Percentiles rank a stretch among this genome's conserved stretches.
These are phyloP conservation scores for apple (Malus domestica) DNA, from an alignment of 306 rosid species.

Conservation along the genomic window ASM211411v1 NC_041791.1:31026501-31027000, in stretches of 20 bases:
- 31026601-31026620: not conserved
- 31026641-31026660: too few species aligned
- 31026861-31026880: not conserved
- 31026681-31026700: not conserved
- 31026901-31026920: not conserved
- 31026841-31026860: not conserved
- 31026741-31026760: too few species aligned
- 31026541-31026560: not conserved
- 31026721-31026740: not conserved
- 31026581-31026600: not conserved
- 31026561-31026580: not conserved
- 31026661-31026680: too few species aligned
- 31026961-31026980: not conserved
- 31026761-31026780: too few species aligned
- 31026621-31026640: too few species aligned
- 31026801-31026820: too few species aligned
- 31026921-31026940: not conserved
- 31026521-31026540: too few species aligned
- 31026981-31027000: too few species aligned
- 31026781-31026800: too few species aligned
- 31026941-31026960: not conserved
- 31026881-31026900: not conserved
- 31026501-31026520: not conserved
- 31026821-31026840: not conserved
- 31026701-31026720: not conserved